These are phyloP conservation scores for Huntiella omanensis DNA, from an alignment of 2,329 filamentous ascomycete species.

Conservation along the genomic window DNA sequence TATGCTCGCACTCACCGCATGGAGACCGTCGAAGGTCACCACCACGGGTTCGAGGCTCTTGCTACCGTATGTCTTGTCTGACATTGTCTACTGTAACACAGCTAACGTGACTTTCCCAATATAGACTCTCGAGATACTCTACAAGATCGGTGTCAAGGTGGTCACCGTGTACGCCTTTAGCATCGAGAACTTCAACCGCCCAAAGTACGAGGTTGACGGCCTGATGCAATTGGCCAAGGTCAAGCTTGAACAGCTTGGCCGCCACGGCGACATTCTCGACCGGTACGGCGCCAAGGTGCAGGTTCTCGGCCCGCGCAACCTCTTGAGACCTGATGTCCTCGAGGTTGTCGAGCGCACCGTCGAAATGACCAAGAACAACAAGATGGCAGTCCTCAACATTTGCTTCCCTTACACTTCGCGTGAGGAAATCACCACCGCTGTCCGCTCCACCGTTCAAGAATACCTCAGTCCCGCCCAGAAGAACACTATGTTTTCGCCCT, in stretches of 20 bases:
- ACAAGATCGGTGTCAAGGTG: slow-evolving; percentile 89
- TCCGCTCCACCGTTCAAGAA: slow-evolving; percentile 71
- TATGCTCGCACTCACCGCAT: slow-evolving; percentile 83
- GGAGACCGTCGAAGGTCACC: slow-evolving; percentile 91
- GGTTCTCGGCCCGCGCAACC: slow-evolving; percentile 64
- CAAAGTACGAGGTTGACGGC: slow-evolving; percentile 88
- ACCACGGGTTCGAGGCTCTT: slow-evolving; percentile 85
- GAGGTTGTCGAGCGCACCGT: slow-evolving; percentile 75
- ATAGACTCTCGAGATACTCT: slow-evolving; percentile 88
- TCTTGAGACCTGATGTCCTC: slow-evolving; percentile 74
- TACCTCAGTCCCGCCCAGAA: slow-evolving; percentile 48
- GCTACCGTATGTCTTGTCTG: slow-evolving; percentile 27
- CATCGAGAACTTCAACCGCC: slow-evolving; percentile 97
- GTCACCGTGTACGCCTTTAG: slow-evolving; percentile 98
- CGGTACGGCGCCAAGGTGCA: slow-evolving; percentile 78
- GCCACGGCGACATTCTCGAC: slow-evolving; percentile 84
- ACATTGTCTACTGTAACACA: not conserved
- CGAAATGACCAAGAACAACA: slow-evolving; percentile 72
- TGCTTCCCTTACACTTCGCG: slow-evolving; percentile 96
- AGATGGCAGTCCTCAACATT: slow-evolving; percentile 64
- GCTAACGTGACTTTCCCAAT: not conserved
- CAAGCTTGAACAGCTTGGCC: slow-evolving; percentile 76
- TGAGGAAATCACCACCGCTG: slow-evolving; percentile 82
- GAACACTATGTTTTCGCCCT: slow-evolving; percentile 65
- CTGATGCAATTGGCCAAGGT: slow-evolving; percentile 96